Evolutionary conservation across 139 green algal genomes (phyloP), one percentile per base, ranked within the genome.

Genomic region (Helicosporidium sp.): DNA sequence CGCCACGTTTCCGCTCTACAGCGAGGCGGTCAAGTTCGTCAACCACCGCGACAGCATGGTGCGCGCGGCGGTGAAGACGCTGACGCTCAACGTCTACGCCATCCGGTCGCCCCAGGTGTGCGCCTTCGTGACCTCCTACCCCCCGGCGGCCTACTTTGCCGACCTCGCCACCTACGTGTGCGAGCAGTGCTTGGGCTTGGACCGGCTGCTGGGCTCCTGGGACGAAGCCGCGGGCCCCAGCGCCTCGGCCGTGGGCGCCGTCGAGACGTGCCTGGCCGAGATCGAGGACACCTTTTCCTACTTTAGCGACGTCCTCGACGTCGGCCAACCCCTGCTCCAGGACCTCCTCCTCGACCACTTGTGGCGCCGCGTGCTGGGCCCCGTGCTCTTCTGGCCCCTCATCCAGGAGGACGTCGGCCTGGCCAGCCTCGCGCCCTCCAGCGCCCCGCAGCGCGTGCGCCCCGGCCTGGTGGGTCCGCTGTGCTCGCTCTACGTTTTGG

Each of bases 31-130:
- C 51, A 83, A 83, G 55, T 85, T 97, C 47, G 75, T 89, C 13
- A 71, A 82, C 52, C 77, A 96, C 77, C 76, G 79, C 51, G 82
- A 90, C 61, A 77, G 73, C 55, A 94, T 96, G 87, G 87, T 97
- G 26, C 69, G 87, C 4, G 85, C 91, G 26, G 88, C 85, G 0
- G 86, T 94, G 37, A 78, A 86, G 25, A 97, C 87, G 2, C 63
- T 95, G 10, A 94, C 88, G 2, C 75, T 97, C 13, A 88, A 90
- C 51, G 71, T 95, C 17, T 97, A 87, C 62, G 72, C 49, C 28
- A 76, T 94, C n/a, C 34, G 28, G 2, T 78, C 92, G 33, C 49
- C 70, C 0, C 50, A 58, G n/a, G 70, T 93, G 19, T 60, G 73
- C 23, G 33, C 48, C 2, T 87, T 82, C 51, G 60, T 94, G 26